These are phyloP conservation scores for Aspergillus niger DNA, from an alignment of 2,329 filamentous ascomycete species.

Conservation along the genomic window DNA sequence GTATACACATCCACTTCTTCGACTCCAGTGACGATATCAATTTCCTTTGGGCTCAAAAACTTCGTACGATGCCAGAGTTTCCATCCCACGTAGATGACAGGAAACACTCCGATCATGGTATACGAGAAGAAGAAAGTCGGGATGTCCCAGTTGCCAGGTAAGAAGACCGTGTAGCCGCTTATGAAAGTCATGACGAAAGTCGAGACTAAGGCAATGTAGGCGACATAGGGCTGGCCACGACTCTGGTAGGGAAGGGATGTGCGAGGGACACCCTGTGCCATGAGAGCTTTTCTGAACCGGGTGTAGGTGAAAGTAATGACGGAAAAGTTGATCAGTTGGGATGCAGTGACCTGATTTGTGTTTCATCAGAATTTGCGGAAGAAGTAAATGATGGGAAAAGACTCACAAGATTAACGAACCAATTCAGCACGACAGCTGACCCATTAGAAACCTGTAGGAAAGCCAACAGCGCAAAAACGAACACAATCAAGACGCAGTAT, in stretches of 20 bases:
- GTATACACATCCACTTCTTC: slow-evolving; percentile 70
- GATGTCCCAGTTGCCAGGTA: slow-evolving; percentile 67
- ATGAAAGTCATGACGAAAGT: slow-evolving; percentile 73
- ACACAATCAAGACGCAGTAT: slow-evolving; percentile 68
- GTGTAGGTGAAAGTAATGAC: slow-evolving; percentile 72
- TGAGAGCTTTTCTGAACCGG: slow-evolving; percentile 69
- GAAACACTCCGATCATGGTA: slow-evolving; percentile 72
- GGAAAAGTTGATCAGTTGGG: slow-evolving; percentile 72
- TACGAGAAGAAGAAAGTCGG: slow-evolving; percentile 77
- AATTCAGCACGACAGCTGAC: slow-evolving; percentile 67
- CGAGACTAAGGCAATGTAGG: slow-evolving; percentile 65
- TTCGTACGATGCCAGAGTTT: slow-evolving; percentile 69
- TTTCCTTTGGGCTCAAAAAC: slow-evolving; percentile 58
- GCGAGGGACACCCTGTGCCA: slow-evolving; percentile 68
- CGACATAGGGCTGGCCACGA: slow-evolving; percentile 69
- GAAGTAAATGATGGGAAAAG: background rate
- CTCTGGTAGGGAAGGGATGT: slow-evolving; percentile 70
- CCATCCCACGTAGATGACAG: slow-evolving; percentile 69
- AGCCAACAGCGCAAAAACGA: slow-evolving; percentile 68
- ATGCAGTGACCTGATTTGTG: slow-evolving; percentile 61
- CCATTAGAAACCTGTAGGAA: slow-evolving; percentile 72
- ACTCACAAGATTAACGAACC: slow-evolving; percentile 67
- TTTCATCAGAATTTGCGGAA: background rate
- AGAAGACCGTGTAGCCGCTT: slow-evolving; percentile 74
- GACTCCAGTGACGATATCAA: slow-evolving; percentile 64